Base-by-base conservation (phyloP, 768 basidiomycete genomes). In the Leucocoprinus leucothites region DNA sequence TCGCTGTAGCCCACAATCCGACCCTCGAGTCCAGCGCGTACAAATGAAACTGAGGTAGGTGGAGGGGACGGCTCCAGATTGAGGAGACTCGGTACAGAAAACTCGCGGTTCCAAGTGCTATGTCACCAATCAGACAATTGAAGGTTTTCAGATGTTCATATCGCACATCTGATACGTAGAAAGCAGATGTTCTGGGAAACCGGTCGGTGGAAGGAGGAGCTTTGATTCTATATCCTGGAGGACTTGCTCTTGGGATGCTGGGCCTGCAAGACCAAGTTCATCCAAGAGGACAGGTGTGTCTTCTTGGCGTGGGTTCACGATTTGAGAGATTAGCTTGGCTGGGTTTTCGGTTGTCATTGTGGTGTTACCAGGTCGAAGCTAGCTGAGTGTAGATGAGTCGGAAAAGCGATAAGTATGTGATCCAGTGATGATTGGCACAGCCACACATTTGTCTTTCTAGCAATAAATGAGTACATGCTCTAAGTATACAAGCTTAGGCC, bases 101-200 rank as follows among this genome's bases (percentile, higher is more conserved):
- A 63, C 48, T 78, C 68, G 61, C 81, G 73, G 47, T 87, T 80
- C 90, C 91, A 93, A 53, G 87, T 84, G 69, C 87, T 94, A 56
- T 53, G 41, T 44, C 47, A 64, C 55, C 55, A 52, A 57, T 64
- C 44, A 60, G 54, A 35, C 42, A 13, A 6, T 35, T 24, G 9
- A 18, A 34, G 42, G 55, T 11, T 41, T 34, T 43, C 59, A 50
- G 58, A 51, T 48, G 52, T 40, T n/a, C 47, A 26, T 51, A 50
- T 62, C 84, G 60, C 71, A 96, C 95, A 88, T 76, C 78, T 96
- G 94, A 71, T 94, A 94, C 31, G 77, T 78, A 51, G 86, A 78
- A 47, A 96, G 74, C 82, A 87, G 89, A 57, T 89, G 84, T 7
- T 76, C 71, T 2, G 87, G 89, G 18, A 96, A 70, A 31, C 68